Evolutionary conservation across 306 rosid species (phyloP).

Genomic region (Acacia confusa): DNA sequence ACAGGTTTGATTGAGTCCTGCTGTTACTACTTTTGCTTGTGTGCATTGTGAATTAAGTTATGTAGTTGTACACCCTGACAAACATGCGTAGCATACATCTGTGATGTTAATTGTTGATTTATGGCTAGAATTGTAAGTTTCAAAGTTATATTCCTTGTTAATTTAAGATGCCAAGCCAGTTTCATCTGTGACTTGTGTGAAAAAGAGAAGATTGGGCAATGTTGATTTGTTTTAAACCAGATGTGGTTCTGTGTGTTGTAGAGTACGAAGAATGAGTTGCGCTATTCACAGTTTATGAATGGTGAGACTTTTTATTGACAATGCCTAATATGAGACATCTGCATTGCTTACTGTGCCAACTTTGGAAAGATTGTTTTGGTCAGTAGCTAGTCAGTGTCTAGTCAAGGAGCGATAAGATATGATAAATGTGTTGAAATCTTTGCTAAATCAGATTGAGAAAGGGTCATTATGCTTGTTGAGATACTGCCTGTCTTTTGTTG

Average conservation of each 20-base stretch:
- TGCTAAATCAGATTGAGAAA: not conserved
- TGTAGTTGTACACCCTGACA: not conserved
- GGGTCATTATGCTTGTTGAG: not conserved
- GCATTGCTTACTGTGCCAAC: not conserved
- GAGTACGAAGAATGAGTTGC: not conserved
- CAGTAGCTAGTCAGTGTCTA: not conserved
- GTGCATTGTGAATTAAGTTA: conserved; percentile 12
- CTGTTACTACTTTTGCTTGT: not conserved
- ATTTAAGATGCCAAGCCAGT: not conserved
- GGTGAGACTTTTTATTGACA: not conserved
- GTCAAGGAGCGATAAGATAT: not conserved
- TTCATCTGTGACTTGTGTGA: too few relatives aligned
- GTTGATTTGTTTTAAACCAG: not conserved
- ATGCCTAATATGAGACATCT: not conserved
- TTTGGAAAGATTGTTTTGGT: not conserved
- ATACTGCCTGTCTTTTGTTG: conserved; percentile 1
- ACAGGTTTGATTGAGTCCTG: conserved; percentile 1
- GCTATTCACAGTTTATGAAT: not conserved
- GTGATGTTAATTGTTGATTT: not conserved
- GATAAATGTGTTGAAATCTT: not conserved
- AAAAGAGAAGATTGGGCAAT: not conserved
- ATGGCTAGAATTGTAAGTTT: not conserved
- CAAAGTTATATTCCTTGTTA: not conserved
- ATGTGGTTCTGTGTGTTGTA: not conserved
- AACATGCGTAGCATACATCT: not conserved